Percentiles rank a stretch among this genome's conserved stretches.
Conservation (phyloP, 2,329 filamentous ascomycete species). For the Colletotrichum lindemuthianum region DNA sequence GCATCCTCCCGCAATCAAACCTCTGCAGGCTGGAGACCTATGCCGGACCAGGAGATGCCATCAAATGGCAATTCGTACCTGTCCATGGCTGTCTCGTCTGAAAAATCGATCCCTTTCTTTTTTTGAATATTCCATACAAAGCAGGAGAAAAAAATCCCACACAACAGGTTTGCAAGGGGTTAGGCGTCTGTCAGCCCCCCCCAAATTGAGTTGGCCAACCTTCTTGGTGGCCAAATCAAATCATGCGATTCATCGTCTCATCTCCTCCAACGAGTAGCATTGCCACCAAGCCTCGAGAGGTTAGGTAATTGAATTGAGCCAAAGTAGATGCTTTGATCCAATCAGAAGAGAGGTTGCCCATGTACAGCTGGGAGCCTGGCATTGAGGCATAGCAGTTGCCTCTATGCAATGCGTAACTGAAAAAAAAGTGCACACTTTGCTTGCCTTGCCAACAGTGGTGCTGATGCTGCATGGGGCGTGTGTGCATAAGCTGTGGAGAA, state of each 20-base stretch:
- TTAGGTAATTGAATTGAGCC: slow-evolving; percentile 16
- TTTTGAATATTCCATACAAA: slow-evolving; percentile 25
- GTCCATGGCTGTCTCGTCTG: slow-evolving; percentile 28
- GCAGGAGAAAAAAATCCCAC: slow-evolving; percentile 21
- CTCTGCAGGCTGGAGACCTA: no score
- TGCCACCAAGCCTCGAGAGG: slow-evolving; percentile 2
- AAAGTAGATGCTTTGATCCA: slow-evolving; percentile 25
- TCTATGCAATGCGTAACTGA: slow-evolving; percentile 29
- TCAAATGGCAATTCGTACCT: slow-evolving; percentile 3
- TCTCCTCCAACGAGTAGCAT: slow-evolving; percentile 18
- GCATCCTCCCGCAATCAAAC: no score
- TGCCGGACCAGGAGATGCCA: no score
- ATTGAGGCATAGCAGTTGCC: slow-evolving; percentile 23
- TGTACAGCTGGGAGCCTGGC: slow-evolving; percentile 24
- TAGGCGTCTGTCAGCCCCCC: slow-evolving; percentile 25
- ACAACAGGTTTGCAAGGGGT: slow-evolving; percentile 32
- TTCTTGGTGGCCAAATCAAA: slow-evolving; percentile 32
- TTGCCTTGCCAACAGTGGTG: slow-evolving; percentile 24
- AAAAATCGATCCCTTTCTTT: slow-evolving; percentile 22
- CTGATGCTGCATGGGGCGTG: slow-evolving; percentile 26
- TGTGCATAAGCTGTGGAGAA: slow-evolving; percentile 26
- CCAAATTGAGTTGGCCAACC: slow-evolving; percentile 29
- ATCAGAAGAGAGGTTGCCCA: slow-evolving; percentile 21
- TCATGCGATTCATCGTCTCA: slow-evolving; percentile 33
- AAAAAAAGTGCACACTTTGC: slow-evolving; percentile 24